Conservation (phyloP, 1,284 basidiomycete genomes). For the Volvariella surrecta region DNA sequence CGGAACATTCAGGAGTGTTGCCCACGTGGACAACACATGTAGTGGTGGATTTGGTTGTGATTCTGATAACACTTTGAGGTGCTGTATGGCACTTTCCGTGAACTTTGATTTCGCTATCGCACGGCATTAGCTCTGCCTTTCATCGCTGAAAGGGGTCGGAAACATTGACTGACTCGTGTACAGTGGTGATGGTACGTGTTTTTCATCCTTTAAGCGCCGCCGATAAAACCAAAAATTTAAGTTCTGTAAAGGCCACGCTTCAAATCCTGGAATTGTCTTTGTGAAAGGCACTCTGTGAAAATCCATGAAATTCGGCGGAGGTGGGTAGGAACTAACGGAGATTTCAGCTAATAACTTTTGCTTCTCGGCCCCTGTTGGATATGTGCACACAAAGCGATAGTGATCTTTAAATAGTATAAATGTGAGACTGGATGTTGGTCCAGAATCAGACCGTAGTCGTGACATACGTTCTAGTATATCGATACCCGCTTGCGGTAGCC, state of each 20-base stretch:
- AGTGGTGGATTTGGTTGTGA: constrained; percentile 16
- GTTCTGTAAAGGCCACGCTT: constrained; percentile 11
- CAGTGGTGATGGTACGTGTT: too few relatives aligned
- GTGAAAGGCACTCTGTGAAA: constrained; percentile 10
- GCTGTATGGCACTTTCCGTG: constrained; percentile 12
- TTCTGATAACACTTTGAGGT: constrained; percentile 18
- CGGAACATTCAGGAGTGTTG: constrained; percentile 18
- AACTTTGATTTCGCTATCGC: constrained; percentile 15
- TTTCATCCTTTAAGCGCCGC: constrained; percentile 3
- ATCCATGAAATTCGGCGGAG: not conserved
- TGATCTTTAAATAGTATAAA: too few relatives aligned
- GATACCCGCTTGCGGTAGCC: constrained; percentile 6
- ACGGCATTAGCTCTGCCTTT: not conserved
- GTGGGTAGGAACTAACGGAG: too few relatives aligned
- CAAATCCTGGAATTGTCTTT: constrained; percentile 16
- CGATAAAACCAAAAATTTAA: constrained; percentile 14
- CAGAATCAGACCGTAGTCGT: constrained; percentile 9
- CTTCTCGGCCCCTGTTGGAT: too few relatives aligned
- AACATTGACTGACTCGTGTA: too few relatives aligned
- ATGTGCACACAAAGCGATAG: too few relatives aligned
- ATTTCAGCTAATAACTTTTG: too few relatives aligned
- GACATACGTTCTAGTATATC: not conserved
- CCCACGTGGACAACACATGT: constrained; percentile 23
- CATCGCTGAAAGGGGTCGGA: too few relatives aligned
- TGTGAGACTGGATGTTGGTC: constrained; percentile 1